Conservation (phyloP, 441 rosid genomes). For the Gossypium davidsonii region DNA sequence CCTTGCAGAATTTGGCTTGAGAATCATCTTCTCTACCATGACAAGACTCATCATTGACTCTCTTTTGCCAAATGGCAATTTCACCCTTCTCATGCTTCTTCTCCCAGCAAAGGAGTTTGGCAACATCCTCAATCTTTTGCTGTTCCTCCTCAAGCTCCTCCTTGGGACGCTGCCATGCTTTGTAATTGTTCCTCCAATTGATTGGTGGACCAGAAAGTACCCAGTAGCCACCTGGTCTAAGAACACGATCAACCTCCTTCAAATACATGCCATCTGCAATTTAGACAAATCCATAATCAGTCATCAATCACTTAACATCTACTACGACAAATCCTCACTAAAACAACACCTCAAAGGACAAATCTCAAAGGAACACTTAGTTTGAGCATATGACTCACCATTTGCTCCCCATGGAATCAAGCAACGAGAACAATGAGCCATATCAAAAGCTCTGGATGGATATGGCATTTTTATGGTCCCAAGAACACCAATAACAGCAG, state of each 20-base stretch:
- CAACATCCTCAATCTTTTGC: constrained; percentile 51
- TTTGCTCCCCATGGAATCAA: constrained; percentile 91
- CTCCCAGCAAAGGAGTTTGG: constrained; percentile 71
- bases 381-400: constrained; percentile 40
- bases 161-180: constrained; percentile 70
- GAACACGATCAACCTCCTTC: constrained; percentile 74
- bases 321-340: constrained; percentile 5
- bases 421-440: constrained; percentile 98
- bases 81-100: constrained; percentile 65
- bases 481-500: constrained; percentile 94
- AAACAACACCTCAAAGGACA: neutral
- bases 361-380: neutral
- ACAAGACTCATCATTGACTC: constrained; percentile 41
- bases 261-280: constrained; percentile 57
- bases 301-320: neutral
- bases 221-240: constrained; percentile 79
- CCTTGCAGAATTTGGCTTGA: constrained; percentile 57
- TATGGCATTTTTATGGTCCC: constrained; percentile 86
- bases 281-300: constrained; percentile 13
- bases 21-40: constrained; percentile 51
- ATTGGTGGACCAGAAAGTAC: constrained; percentile 70
- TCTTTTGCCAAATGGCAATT: constrained; percentile 72
- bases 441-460: constrained; percentile 84
- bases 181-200: constrained; percentile 63
- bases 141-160: constrained; percentile 64